These are phyloP conservation scores for Akanthomyces dipterigenus DNA, from an alignment of 2,329 filamentous ascomycete genomes.

Conservation along the genomic window DNA sequence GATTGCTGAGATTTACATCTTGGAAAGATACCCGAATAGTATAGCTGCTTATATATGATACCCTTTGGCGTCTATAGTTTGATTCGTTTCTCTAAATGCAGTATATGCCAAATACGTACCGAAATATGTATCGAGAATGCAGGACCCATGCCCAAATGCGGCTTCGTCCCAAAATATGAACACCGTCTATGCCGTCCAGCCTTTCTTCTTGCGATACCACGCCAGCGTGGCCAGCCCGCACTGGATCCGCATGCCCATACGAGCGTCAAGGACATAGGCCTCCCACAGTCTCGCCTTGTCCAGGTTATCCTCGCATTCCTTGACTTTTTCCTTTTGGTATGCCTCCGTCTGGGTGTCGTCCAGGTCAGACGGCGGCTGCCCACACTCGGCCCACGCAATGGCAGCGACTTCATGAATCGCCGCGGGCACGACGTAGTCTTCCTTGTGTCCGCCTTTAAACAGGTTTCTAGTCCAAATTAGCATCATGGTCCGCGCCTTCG, in stretches of 20 bases:
- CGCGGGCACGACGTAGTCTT: constrained; percentile 66
- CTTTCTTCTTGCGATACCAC: constrained; percentile 43
- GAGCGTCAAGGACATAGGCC: constrained; percentile 63
- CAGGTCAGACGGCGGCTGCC: constrained; percentile 28
- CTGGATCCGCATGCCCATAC: constrained; percentile 67
- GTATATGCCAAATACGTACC: not conserved
- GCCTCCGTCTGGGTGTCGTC: constrained; percentile 25
- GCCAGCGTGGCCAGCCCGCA: constrained; percentile 60
- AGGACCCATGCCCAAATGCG: too few species aligned
- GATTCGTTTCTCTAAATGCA: not conserved
- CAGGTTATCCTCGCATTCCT: constrained; percentile 58
- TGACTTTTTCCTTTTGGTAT: constrained; percentile 41
- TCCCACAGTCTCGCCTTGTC: constrained; percentile 66
- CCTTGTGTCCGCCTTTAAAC: constrained; percentile 55
- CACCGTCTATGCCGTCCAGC: constrained; percentile 18
- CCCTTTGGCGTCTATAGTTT: not conserved
- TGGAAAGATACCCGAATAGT: not conserved
- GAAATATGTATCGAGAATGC: not conserved
- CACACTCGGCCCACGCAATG: constrained; percentile 67
- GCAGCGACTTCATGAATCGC: constrained; percentile 84
- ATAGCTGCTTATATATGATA: not conserved
- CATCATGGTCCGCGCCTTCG: not conserved
- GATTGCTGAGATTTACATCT: too few species aligned
- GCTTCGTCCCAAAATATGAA: too few species aligned
- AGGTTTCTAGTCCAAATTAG: constrained; percentile 29